Evolutionary conservation across 1,284 basidiomycete genomes (phyloP).

Genomic region (Ganoderma boninense): DNA sequence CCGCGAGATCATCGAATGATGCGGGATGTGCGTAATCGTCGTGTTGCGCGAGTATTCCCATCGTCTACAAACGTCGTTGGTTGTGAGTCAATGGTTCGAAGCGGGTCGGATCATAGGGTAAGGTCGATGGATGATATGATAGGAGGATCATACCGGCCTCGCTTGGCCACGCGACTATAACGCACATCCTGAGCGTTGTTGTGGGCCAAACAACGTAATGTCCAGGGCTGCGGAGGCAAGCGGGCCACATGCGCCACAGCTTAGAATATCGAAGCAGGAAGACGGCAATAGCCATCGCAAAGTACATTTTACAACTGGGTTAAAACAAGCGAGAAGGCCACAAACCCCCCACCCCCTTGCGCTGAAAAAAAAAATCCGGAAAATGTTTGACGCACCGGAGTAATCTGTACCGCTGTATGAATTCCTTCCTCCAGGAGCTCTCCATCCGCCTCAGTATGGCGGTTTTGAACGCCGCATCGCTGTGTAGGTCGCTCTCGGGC

Average conservation of each 20-base stretch:
- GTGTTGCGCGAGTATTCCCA: slow-evolving; percentile 75
- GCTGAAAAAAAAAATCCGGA: background rate
- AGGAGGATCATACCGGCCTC: background rate
- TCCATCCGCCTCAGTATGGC: slow-evolving; percentile 67
- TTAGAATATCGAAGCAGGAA: slow-evolving; percentile 19
- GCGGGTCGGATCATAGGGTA: background rate
- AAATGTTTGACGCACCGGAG: slow-evolving; percentile 53
- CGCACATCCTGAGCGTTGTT: background rate
- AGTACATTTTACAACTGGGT: slow-evolving; percentile 3
- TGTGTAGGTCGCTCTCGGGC: slow-evolving; percentile 64
- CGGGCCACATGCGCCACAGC: slow-evolving; percentile 8
- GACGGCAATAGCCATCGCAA: slow-evolving; percentile 11
- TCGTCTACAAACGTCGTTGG: slow-evolving; percentile 53
- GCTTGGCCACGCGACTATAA: background rate
- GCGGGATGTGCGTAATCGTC: slow-evolving; percentile 68
- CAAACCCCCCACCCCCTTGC: slow-evolving; percentile 3
- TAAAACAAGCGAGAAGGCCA: slow-evolving; percentile 5
- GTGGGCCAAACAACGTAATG: background rate
- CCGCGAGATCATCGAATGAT: slow-evolving; percentile 59
- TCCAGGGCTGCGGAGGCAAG: background rate
- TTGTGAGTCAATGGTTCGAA: slow-evolving; percentile 8
- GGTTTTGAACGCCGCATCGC: slow-evolving; percentile 32
- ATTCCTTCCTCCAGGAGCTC: slow-evolving; percentile 75
- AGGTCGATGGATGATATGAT: background rate
- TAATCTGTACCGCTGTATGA: slow-evolving; percentile 60